A percentile compares a stretch with the other conserved stretches of the same genome.
phyloP scores from a whole-genome alignment of 192 early-diverging fungal genomes.

The Phycomyces blakesleeanus region DNA sequence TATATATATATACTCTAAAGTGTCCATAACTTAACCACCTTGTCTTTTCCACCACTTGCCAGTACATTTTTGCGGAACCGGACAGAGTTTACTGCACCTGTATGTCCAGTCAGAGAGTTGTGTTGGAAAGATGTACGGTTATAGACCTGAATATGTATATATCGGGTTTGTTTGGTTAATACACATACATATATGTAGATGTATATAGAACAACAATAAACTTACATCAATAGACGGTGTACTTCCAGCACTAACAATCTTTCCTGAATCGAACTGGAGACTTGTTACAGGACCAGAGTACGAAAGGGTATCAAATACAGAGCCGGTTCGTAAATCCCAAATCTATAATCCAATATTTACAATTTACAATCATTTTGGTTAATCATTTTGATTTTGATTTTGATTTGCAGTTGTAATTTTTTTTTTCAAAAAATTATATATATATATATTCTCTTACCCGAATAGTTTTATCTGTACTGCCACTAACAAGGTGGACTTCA shows the following conservation, averaged over 20 bases:
- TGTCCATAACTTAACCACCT: slow-evolving; percentile 63
- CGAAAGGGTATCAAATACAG: slow-evolving; percentile 50
- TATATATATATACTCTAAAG: slow-evolving; percentile 10
- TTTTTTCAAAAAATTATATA: too few species aligned
- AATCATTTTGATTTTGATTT: too few species aligned
- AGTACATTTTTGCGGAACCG: slow-evolving; percentile 45
- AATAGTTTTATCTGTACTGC: slow-evolving; percentile 61
- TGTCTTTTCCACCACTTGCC: slow-evolving; percentile 59
- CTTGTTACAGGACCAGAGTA: slow-evolving; percentile 54
- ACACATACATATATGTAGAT: too few species aligned
- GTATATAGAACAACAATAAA: too few species aligned
- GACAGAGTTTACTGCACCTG: slow-evolving; percentile 39
- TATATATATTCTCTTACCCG: slow-evolving; percentile 40
- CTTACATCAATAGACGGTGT: slow-evolving; percentile 39
- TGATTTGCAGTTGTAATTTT: too few species aligned
- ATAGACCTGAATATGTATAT: slow-evolving; percentile 53
- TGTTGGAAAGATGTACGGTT: slow-evolving; percentile 62
- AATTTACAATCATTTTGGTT: neutral
- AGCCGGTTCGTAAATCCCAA: slow-evolving; percentile 76
- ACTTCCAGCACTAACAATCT: slow-evolving; percentile 54
- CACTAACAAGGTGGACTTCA: slow-evolving; percentile 67
- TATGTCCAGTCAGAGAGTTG: slow-evolving; percentile 45
- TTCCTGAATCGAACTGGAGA: slow-evolving; percentile 49
- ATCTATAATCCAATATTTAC: slow-evolving; percentile 33
- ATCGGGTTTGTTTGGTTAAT: too few species aligned